Evolutionary conservation across 805 yeast species (phyloP).

Genomic region (Kuraishia hungarica): DNA sequence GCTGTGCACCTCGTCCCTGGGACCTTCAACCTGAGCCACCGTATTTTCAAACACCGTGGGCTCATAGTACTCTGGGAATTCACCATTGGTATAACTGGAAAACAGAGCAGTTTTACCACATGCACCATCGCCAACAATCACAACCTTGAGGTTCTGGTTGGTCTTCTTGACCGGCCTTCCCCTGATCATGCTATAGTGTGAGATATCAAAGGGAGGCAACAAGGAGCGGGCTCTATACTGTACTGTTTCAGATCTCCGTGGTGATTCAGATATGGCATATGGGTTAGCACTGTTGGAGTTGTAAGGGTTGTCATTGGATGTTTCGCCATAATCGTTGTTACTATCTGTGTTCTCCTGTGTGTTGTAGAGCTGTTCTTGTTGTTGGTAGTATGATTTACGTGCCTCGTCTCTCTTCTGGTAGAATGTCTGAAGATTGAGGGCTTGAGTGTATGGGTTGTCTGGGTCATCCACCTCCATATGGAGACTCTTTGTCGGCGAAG

Average conservation of each 20-base stretch:
- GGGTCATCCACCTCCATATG: not conserved
- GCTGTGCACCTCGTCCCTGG: constrained; percentile 45
- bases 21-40: constrained; percentile 43
- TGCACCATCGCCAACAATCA: constrained; percentile 85
- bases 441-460: constrained; percentile 1
- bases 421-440: not conserved
- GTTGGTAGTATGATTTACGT: not conserved
- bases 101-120: constrained; percentile 80
- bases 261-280: constrained; percentile 25
- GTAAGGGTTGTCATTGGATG: not conserved
- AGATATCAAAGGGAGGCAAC: not conserved
- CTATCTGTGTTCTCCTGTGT: not conserved
- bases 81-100: constrained; percentile 52
- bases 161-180: constrained; percentile 3
- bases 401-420: not conserved
- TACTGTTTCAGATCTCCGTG: constrained; percentile 17
- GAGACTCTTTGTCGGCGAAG: not conserved
- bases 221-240: not conserved
- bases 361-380: not conserved
- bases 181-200: not conserved
- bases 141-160: constrained; percentile 26
- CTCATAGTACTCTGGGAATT: constrained; percentile 64
- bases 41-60: constrained; percentile 84
- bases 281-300: not conserved
- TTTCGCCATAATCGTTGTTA: not conserved